A percentile compares a stretch with the other conserved stretches of the same genome.
These are phyloP conservation scores for Diaporthe australafricana DNA, from an alignment of 2,329 filamentous ascomycete species.

Conservation along the genomic window DNA sequence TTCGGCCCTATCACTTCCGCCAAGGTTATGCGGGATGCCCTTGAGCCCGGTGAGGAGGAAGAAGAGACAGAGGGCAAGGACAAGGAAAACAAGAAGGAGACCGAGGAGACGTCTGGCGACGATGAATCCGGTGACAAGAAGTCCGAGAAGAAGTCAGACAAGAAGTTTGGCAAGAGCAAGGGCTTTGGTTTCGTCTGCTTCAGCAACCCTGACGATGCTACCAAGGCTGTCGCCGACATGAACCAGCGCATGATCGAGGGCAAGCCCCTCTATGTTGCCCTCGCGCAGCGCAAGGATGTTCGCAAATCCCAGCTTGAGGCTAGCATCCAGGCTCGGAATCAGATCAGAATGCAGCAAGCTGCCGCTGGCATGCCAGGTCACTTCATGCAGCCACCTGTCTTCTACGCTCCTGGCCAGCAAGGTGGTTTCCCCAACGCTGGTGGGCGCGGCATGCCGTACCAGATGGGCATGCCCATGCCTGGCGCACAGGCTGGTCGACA, in stretches of 20 bases:
- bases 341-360: slow-evolving; percentile 97
- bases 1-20: slow-evolving; percentile 97
- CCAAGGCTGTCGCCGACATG: slow-evolving; percentile 99
- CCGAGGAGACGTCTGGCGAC: slow-evolving; percentile 55
- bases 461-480: slow-evolving; percentile 73
- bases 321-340: slow-evolving; percentile 98
- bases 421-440: slow-evolving; percentile 73
- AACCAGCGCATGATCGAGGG: slow-evolving; percentile 98
- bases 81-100: slow-evolving; percentile 61
- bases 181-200: slow-evolving; percentile 99
- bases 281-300: slow-evolving; percentile 99
- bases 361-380: slow-evolving; percentile 77
- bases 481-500: slow-evolving; percentile 84
- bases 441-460: slow-evolving; percentile 75
- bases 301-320: slow-evolving; percentile 99
- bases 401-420: slow-evolving; percentile 88
- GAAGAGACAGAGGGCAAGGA: slow-evolving; percentile 65
- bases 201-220: slow-evolving; percentile 98
- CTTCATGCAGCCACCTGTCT: slow-evolving; percentile 91
- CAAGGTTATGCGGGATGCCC: slow-evolving; percentile 96
- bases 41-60: slow-evolving; percentile 64
- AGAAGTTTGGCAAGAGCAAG: slow-evolving; percentile 96
- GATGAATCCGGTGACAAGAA: slow-evolving; percentile 69
- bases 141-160: slow-evolving; percentile 68
- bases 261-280: slow-evolving; percentile 97